Percentiles rank a stretch among this genome's conserved stretches.
These are phyloP conservation scores for Talaromyces borbonicus DNA, from an alignment of 495 filamentous ascomycete species.

Conservation along the genomic window DNA sequence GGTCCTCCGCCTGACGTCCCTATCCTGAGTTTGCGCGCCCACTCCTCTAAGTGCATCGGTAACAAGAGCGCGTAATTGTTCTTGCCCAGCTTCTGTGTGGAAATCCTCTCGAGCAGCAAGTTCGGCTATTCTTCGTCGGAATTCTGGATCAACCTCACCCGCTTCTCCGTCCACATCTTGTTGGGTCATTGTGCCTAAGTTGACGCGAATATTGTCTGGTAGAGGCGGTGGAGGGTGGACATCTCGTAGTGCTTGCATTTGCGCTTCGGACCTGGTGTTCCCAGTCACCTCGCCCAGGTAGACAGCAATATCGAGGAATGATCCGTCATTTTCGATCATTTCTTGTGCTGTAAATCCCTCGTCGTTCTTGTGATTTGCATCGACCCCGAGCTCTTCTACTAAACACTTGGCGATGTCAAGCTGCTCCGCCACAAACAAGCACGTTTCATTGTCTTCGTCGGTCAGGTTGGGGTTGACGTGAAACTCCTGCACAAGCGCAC, in stretches of 20 bases:
- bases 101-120: slow-evolving; percentile 65
- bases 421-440: slow-evolving; percentile 75
- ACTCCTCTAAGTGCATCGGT: slow-evolving; percentile 55
- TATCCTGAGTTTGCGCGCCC: slow-evolving; percentile 39
- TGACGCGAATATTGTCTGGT: slow-evolving; percentile 58
- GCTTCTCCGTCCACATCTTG: slow-evolving; percentile 38
- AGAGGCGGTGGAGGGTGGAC: slow-evolving; percentile 39
- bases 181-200: slow-evolving; percentile 56
- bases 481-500: slow-evolving; percentile 65
- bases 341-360: slow-evolving; percentile 63
- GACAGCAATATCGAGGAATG: slow-evolving; percentile 56
- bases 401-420: slow-evolving; percentile 64
- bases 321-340: slow-evolving; percentile 59
- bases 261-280: slow-evolving; percentile 16
- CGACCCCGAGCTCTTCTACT: slow-evolving; percentile 70
- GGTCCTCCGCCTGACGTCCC: slow-evolving; percentile 52
- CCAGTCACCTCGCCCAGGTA: slow-evolving; percentile 41
- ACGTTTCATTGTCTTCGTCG: slow-evolving; percentile 86
- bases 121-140: slow-evolving; percentile 66
- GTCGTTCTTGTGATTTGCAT: slow-evolving; percentile 48
- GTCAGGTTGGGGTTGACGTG: slow-evolving; percentile 65
- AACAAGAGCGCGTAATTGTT: slow-evolving; percentile 56
- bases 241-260: slow-evolving; percentile 8
- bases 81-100: slow-evolving; percentile 58
- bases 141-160: slow-evolving; percentile 54